Evolutionary conservation across 371 early-diverging fungal species (phyloP).

Genomic region (Batrachochytrium dendrobatidis): DNA sequence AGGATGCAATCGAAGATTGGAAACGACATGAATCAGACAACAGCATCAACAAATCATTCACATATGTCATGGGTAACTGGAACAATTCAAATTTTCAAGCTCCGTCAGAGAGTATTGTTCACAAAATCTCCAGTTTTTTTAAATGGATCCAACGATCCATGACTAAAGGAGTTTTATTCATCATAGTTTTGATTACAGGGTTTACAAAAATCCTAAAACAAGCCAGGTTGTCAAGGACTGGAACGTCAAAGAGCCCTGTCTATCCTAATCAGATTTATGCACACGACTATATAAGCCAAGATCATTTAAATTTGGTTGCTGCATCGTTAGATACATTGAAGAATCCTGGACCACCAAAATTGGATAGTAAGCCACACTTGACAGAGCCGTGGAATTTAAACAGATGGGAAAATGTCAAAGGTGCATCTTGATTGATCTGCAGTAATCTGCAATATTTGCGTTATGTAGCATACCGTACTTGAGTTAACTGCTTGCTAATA

Average conservation of each 20-base stretch:
- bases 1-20: conserved; percentile 93
- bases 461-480: background rate
- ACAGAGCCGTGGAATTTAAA: background rate
- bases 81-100: conserved; percentile 60
- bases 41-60: conserved; percentile 70
- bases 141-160: background rate
- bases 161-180: background rate
- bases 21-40: conserved; percentile 86
- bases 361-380: background rate
- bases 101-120: background rate
- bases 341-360: background rate
- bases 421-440: background rate
- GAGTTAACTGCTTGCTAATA: background rate
- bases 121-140: background rate
- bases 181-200: background rate
- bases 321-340: background rate
- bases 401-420: background rate
- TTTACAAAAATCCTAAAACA: background rate
- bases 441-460: no score
- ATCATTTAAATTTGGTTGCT: background rate
- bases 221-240: background rate
- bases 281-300: background rate
- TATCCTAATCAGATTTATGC: background rate
- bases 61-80: conserved; percentile 63
- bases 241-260: background rate